Base-by-base conservation (phyloP, 441 rosid species). In the Francoa sonchifolia region DNA sequence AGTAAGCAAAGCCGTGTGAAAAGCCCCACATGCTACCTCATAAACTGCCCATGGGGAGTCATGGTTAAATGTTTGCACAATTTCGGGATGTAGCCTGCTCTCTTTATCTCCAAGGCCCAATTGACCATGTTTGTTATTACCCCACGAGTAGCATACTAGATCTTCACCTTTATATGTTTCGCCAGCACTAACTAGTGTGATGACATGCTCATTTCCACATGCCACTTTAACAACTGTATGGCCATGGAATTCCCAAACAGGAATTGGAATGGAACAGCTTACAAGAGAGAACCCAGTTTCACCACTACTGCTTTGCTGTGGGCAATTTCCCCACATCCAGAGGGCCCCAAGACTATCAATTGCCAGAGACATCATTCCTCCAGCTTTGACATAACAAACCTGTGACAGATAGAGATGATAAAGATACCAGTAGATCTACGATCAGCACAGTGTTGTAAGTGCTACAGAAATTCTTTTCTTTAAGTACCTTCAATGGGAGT, bases 261-360 rank as follows among this genome's bases (percentile, higher is more conserved):
- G 82, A 53, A 42, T 44, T 3, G 95, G 95, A 42, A 61, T 33
- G 17, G 62, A 71, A 49, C 50, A 55, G 61, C 87, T 69, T 19
- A 50, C 55, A 20, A 77, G 61, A 6, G 77, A 53, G 56, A 77
- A 69, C 40, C 26, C 60, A 46, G 50, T 62, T 15, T 59, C 69
- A 8, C 26, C 17, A 27, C 17, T 54, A 10, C 39, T 59, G 25
- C 49, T 73, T 57, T 57, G 67, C 19, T 45, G 71, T 5, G 93
- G 93, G 54, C 78, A 77, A 61, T 71, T 78, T 11, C 97, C 97
- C 95, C 93, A 88, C 64, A 88, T 74, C 97, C 97, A 88, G 39
- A 83, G 68, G 52, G 64, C 57, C 22, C 94, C 95, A 1, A 47
- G 63, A 52, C 61, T 68, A 54, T 87, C 97, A 48, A 83, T 73